These are phyloP conservation scores for Closterium sp. DNA, from an alignment of 139 green algal genomes.

Conservation along the genomic window DNA sequence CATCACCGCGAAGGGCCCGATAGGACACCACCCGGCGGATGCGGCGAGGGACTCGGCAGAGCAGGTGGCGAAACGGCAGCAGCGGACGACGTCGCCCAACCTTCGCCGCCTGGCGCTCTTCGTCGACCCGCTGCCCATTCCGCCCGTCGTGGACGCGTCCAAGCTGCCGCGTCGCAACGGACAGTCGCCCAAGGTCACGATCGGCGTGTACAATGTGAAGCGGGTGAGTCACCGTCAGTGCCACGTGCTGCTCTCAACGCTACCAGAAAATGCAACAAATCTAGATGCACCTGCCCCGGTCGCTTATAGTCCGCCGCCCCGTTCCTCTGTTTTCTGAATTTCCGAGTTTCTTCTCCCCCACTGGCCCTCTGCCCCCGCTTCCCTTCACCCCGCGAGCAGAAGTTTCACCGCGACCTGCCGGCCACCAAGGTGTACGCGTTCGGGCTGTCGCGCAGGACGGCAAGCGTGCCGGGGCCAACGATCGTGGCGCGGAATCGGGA, in stretches of 20 bases:
- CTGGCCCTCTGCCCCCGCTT: not conserved
- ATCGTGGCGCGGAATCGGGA: not conserved
- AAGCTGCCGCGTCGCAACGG: not conserved
- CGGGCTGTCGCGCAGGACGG: slow-evolving; percentile 9
- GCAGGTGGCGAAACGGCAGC: not conserved
- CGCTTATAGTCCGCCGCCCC: too few relatives aligned
- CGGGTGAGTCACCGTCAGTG: not conserved
- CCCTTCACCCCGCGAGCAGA: not conserved
- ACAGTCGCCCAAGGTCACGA: not conserved
- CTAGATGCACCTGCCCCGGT: too few relatives aligned
- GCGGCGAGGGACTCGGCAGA: not conserved
- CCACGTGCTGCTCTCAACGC: too few relatives aligned
- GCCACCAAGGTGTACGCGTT: slow-evolving; percentile 11
- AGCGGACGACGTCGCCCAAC: not conserved
- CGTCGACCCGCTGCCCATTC: slow-evolving; percentile 7
- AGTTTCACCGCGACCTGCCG: slow-evolving; percentile 25
- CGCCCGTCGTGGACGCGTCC: not conserved
- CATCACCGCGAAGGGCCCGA: not conserved
- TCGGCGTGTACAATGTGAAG: not conserved
- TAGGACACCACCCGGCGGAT: not conserved
- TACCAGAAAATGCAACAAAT: not conserved
- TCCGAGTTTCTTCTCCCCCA: not conserved
- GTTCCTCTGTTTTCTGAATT: not conserved
- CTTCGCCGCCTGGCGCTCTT: not conserved
- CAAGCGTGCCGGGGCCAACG: slow-evolving; percentile 12